phyloP scores from a whole-genome alignment of 108 stramenopile genomes.

The Fragilaria radians region DNA sequence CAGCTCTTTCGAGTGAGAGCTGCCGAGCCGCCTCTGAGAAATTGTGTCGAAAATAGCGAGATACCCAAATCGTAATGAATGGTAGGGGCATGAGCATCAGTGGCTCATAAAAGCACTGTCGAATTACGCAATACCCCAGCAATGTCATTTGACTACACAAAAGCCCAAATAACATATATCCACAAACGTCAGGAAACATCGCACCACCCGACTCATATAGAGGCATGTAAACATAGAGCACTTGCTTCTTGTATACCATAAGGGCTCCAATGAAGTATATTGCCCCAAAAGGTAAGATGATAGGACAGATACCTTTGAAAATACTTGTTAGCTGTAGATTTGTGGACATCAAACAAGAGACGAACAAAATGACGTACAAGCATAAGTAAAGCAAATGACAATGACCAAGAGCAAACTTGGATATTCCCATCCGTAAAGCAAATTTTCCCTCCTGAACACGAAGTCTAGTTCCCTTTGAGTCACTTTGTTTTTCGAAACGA shows the following conservation, averaged over 20 bases:
- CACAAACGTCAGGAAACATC: conserved; percentile 64
- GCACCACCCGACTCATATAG: conserved; percentile 53
- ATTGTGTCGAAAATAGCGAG: conserved; percentile 41
- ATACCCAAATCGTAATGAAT: conserved; percentile 57
- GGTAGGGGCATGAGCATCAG: conserved; percentile 62
- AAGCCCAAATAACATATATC: conserved; percentile 72
- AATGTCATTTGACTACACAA: conserved; percentile 78
- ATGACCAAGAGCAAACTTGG: conserved; percentile 80
- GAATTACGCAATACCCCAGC: conserved; percentile 69
- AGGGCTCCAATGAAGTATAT: conserved; percentile 70
- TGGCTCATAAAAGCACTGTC: conserved; percentile 42
- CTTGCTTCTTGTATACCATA: conserved; percentile 88
- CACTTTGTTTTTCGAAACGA: conserved; percentile 54
- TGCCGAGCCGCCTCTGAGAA: conserved; percentile 63
- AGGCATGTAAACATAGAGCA: conserved; percentile 66
- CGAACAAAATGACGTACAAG: conserved; percentile 11
- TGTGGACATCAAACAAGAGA: neutral
- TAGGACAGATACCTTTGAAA: conserved; percentile 73
- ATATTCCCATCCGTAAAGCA: conserved; percentile 82
- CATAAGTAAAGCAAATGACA: conserved; percentile 77
- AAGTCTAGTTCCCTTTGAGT: conserved; percentile 74
- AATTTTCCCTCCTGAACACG: conserved; percentile 34
- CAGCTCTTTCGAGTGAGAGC: conserved; percentile 74
- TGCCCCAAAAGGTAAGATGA: conserved; percentile 77
- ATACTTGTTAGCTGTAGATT: conserved; percentile 1